Conservation (phyloP, 768 basidiomycete species). For the Fomitopsis serialis region DNA sequence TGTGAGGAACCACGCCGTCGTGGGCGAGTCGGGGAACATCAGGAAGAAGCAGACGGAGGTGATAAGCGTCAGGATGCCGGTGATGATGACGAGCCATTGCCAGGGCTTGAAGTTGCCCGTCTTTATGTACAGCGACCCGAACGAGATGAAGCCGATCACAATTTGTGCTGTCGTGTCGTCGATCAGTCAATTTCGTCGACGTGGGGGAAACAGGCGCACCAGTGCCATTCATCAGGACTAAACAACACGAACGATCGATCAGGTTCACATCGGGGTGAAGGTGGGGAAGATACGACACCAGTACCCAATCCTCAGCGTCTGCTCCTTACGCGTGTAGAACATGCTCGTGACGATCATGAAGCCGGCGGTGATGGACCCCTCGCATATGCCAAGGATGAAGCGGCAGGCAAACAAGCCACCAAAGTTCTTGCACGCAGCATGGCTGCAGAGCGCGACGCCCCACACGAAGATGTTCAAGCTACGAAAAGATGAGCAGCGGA, state of each 20-base stretch:
- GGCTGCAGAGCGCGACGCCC: constrained; percentile 54
- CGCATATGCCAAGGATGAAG: constrained; percentile 66
- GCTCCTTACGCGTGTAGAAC: constrained; percentile 73
- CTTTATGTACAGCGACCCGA: constrained; percentile 58
- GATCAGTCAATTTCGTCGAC: not conserved
- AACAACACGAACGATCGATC: not conserved
- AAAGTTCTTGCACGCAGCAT: constrained; percentile 71
- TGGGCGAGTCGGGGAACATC: constrained; percentile 67
- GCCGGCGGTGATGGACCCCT: constrained; percentile 67
- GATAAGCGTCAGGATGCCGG: constrained; percentile 52
- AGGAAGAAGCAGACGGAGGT: constrained; percentile 43
- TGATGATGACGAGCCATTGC: constrained; percentile 73
- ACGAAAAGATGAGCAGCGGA: not conserved
- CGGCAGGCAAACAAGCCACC: constrained; percentile 58
- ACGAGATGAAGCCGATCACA: constrained; percentile 62
- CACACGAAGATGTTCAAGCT: constrained; percentile 66
- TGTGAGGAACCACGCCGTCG: constrained; percentile 74
- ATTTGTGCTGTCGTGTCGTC: constrained; percentile 48
- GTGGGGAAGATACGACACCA: constrained; percentile 44
- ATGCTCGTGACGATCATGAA: constrained; percentile 74
- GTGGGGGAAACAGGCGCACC: constrained; percentile 30
- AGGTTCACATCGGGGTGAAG: not conserved
- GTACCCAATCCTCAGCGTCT: constrained; percentile 65
- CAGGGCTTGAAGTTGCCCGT: constrained; percentile 56
- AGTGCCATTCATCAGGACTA: constrained; percentile 73